A percentile compares a stretch with the other conserved stretches of the same genome.
phyloP scores from a whole-genome alignment of 1,284 basidiomycete species.

The Cryptococcus sp. region DNA sequence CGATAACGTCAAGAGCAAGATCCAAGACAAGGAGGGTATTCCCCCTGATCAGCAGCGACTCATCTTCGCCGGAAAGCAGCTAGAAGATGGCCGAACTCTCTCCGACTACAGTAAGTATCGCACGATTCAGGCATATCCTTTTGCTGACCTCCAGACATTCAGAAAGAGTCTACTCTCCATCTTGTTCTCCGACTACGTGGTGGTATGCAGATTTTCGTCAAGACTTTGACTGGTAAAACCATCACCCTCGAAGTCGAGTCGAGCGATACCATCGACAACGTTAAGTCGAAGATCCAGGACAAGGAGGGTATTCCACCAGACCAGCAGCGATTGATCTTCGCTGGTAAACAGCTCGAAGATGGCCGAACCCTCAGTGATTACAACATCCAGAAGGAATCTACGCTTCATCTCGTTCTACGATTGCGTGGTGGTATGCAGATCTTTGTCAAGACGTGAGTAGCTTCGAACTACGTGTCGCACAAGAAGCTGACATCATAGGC shows the following conservation, averaged over 20 bases:
- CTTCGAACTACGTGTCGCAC: background rate
- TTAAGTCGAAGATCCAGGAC: constrained; percentile 46
- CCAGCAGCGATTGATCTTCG: constrained; percentile 57
- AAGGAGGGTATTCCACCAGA: constrained; percentile 73
- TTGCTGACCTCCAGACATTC: constrained; percentile 70
- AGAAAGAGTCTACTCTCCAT: constrained; percentile 91
- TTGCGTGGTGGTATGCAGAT: constrained; percentile 46
- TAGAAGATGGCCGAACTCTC: constrained; percentile 83
- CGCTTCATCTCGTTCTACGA: constrained; percentile 50
- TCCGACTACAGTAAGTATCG: constrained; percentile 62
- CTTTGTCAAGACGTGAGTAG: constrained; percentile 33
- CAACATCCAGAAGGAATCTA: constrained; percentile 41
- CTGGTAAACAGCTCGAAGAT: constrained; percentile 53
- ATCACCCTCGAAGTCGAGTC: constrained; percentile 86
- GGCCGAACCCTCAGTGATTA: constrained; percentile 84
- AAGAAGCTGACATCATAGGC: constrained; percentile 19
- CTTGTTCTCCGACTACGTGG: constrained; percentile 54
- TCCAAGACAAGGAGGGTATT: constrained; percentile 85
- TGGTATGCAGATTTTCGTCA: constrained; percentile 65
- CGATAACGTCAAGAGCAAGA: constrained; percentile 92
- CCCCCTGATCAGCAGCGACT: constrained; percentile 80
- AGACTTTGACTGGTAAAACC: constrained; percentile 60
- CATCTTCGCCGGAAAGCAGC: constrained; percentile 96
- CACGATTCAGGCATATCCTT: background rate
- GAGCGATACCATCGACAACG: constrained; percentile 92